Evolutionary conservation across 306 rosid species (phyloP).

Genomic region (Urtica urens): DNA sequence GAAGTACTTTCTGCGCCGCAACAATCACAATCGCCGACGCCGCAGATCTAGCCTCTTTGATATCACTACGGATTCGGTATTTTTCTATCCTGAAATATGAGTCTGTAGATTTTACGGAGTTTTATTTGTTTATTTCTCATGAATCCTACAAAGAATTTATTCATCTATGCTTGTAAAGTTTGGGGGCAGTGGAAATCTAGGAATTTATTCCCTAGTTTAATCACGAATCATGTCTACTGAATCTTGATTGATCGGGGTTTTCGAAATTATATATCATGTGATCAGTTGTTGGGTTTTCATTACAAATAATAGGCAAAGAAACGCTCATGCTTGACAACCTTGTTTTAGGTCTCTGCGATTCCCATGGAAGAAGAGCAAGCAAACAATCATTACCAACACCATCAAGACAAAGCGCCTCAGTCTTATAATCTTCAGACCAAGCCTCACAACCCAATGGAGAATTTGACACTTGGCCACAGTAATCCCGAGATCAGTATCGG

Average conservation of each 20-base stretch:
- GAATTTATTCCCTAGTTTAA: no score
- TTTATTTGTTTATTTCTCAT: background rate
- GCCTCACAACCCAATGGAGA: conserved; percentile 38
- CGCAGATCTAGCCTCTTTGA: conserved; percentile 98
- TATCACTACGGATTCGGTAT: conserved; percentile 89
- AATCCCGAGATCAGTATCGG: conserved; percentile 19
- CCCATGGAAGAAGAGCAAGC: conserved; percentile 67
- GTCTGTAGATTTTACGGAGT: no score
- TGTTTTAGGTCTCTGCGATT: conserved; percentile 44
- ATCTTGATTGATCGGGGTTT: no score
- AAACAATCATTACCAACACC: conserved; percentile 11
- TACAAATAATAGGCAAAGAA: no score
- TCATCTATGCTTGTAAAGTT: conserved; percentile 1
- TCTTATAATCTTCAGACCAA: conserved; percentile 38
- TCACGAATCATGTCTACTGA: no score
- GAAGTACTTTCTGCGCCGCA: conserved; percentile 88
- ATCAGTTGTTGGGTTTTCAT: no score
- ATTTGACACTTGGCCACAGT: conserved; percentile 39
- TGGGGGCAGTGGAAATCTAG: background rate
- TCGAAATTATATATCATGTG: no score
- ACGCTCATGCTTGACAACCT: no score
- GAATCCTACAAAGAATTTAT: background rate
- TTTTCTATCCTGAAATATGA: no score
- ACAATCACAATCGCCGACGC: conserved; percentile 92
- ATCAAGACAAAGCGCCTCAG: conserved; percentile 39